Percentiles rank a stretch among this genome's conserved stretches.
These are phyloP conservation scores for Circinella minor DNA, from an alignment of 371 early-diverging fungal genomes.

Conservation along the genomic window DNA sequence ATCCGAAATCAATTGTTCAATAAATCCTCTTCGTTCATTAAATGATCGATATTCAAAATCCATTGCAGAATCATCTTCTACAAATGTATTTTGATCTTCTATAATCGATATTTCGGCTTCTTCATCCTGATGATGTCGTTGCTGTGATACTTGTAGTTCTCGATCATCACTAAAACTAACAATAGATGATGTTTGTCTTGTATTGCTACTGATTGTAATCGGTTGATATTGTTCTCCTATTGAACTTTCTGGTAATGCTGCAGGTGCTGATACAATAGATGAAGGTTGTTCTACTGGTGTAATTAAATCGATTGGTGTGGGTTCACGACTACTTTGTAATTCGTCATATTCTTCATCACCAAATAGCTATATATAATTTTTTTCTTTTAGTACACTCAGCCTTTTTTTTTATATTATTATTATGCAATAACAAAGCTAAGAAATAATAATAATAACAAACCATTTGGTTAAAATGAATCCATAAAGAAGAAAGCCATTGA, in stretches of 20 bases:
- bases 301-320: no score
- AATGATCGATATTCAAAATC: neutral
- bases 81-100: neutral
- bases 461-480: neutral
- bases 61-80: neutral
- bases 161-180: no score
- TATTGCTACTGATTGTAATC: no score
- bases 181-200: no score
- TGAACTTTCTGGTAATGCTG: neutral
- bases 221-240: no score
- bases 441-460: neutral
- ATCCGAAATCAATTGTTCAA: conserved; percentile 1
- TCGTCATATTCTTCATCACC: conserved; percentile 2
- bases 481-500: neutral
- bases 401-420: neutral
- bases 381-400: no score
- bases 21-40: conserved; percentile 2
- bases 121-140: no score
- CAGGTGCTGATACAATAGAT: neutral
- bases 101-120: no score
- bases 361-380: neutral
- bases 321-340: neutral
- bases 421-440: neutral
- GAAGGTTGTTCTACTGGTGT: no score
- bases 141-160: no score